Base-by-base conservation (phyloP, 2,329 filamentous ascomycete genomes). In the Aspergillus brasiliensis region DNA sequence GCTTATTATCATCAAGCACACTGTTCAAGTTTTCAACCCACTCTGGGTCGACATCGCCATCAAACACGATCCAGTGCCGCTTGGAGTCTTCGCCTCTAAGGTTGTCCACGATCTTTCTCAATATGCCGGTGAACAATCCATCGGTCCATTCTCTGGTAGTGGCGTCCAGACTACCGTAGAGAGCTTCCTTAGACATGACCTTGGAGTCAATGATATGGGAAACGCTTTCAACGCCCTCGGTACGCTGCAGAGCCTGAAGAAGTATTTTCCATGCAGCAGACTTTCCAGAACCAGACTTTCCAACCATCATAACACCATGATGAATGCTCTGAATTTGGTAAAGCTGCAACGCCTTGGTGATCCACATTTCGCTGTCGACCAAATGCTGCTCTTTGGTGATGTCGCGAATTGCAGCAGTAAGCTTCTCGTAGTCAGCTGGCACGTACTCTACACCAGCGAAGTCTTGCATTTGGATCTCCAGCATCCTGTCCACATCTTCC, bases 21-120 rank as follows among this genome's bases (percentile, higher is more conserved):
- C 91, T 96, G 87, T 99, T 99, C 83, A 99, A 82, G 76, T 99
- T 99, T 76, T 99, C 95, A 66, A 99, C 95, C 95, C 95, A 99
- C 77, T 98, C 96, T 1, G 95, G 95, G 76, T 99, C 95, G 63
- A 99, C 95, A 75, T 99, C 95, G 62, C 95, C 96, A 75, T 99
- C 95, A 71, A 99, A 99, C 5, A 99, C 91, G 69, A 99, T 98
- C 95, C 95, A 99, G 77, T 99, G 95, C 58, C 95, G 88, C 80
- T 99, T 99, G 28, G 88, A 87, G 73, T 98, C 94, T 76, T 99
- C 95, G 56, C 96, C 95, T 82, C 95, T 92, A 54, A 99, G 85
- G 73, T 99, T 99, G 77, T 99, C 96, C 56, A 99, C 94, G 69
- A 99, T 98, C 81, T 98, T 99, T 71, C 95, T 89, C 44, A 99